Base-by-base conservation (phyloP, 1,139 yeast species). In the Oligophagozyma castellii region DNA sequence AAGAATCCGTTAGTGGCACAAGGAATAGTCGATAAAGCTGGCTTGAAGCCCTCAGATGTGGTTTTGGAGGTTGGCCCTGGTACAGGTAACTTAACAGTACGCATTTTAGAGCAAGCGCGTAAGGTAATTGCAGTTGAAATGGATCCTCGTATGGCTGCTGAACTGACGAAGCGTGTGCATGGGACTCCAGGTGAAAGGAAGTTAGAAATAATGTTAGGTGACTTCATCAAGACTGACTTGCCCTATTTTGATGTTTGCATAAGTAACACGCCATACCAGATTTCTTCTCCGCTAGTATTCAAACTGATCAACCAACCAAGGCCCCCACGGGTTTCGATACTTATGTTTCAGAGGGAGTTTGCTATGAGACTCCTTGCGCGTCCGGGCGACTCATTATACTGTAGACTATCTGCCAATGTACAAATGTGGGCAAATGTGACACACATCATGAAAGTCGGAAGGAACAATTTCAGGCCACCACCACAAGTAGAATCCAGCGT, bases 81-180 rank as follows among this genome's bases (percentile, higher is more conserved):
- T 70, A 89, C 99, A 0, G 99, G 99, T 59, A 89, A 89, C 51
- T 65, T 89, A 57, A 92, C 99, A 0, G 94, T 89, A 22, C 67
- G 93, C 37, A 92, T 89, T 28, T 58, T 89, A 31, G 96, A 89
- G 44, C 79, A 84, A 52, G 96, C 96, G 1, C 67, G 83, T 31
- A 48, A 47, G 16, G 95, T 89, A 11, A 70, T 81, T 31, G 98
- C 98, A 0, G 93, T 81, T 30, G 99, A 89, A 61, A 86, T 86
- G 89, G 99, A 89, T 58, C 96, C 99, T 14, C 67, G 96, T 59
- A 89, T 89, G 99, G 98, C 96, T 3, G 96, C 96, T 0, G 99
- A 89, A 56, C 65, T 89, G 48, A 83, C 96, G 13, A 89, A 89
- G 55, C 77, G 99, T 63, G 96, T 92, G 15, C 95, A 84, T 48